Conservation (phyloP, 2,329 filamentous ascomycete species). For the Scorias spongiosa region DNA sequence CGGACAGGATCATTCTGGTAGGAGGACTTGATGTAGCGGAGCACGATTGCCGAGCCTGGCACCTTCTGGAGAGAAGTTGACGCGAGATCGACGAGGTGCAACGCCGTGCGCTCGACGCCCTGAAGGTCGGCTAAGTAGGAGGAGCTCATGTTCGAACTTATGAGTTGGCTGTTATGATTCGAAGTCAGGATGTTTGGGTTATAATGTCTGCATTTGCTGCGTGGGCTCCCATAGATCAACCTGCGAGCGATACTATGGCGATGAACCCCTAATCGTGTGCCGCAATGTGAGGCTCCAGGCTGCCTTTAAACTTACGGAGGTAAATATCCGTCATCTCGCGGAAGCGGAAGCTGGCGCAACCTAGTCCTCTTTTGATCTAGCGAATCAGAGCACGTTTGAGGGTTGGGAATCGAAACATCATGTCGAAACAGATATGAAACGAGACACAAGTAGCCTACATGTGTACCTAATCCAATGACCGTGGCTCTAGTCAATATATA, state of each 20-base stretch:
- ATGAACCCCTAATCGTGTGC: too few species aligned
- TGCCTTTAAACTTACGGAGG: too few species aligned
- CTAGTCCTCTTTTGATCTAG: background rate
- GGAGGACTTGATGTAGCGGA: conserved; percentile 90
- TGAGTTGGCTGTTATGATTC: too few species aligned
- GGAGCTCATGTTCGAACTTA: conserved; percentile 4
- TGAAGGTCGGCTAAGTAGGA: conserved; percentile 11
- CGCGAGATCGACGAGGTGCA: conserved; percentile 39
- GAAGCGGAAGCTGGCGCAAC: background rate
- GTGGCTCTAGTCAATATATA: too few species aligned
- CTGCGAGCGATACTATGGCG: too few species aligned
- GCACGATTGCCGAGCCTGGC: conserved; percentile 82
- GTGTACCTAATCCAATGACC: too few species aligned
- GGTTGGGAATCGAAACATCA: too few species aligned
- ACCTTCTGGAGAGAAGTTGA: conserved; percentile 63
- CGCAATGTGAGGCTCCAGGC: too few species aligned
- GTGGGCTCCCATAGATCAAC: too few species aligned
- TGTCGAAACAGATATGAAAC: too few species aligned
- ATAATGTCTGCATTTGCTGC: background rate
- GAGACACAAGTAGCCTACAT: too few species aligned
- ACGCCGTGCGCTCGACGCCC: conserved; percentile 40
- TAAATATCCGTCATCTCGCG: background rate
- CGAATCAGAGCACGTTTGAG: too few species aligned
- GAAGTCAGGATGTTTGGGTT: background rate
- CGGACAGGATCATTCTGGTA: conserved; percentile 96